phyloP scores from a whole-genome alignment of 164 flowering plant species.

The Nelumbo lutea region DNA sequence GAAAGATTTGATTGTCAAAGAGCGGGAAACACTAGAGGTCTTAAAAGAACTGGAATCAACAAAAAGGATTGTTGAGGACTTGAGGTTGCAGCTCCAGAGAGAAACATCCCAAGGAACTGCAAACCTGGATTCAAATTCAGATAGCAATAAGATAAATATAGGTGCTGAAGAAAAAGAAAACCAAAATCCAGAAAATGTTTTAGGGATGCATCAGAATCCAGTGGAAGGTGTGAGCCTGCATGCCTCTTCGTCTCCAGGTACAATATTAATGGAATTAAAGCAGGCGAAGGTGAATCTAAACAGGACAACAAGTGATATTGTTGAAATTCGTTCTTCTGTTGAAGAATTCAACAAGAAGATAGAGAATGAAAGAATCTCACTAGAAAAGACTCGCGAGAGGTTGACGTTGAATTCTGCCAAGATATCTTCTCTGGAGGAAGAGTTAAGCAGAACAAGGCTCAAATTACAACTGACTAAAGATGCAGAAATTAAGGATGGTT shows the following conservation, averaged over 20 bases:
- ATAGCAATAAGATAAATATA: conserved; percentile 7
- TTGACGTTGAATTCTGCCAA: conserved; percentile 51
- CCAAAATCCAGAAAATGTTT: conserved; percentile 21
- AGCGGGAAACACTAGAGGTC: conserved; percentile 77
- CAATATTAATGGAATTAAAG: conserved; percentile 65
- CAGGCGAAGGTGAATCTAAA: conserved; percentile 83
- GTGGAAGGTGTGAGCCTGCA: conserved; percentile 17
- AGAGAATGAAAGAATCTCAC: conserved; percentile 59
- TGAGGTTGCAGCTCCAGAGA: conserved; percentile 59
- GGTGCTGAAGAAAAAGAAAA: conserved; percentile 23
- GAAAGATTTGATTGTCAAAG: conserved; percentile 68
- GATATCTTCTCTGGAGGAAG: conserved; percentile 61
- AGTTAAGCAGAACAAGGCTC: conserved; percentile 47
- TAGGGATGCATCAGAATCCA: conserved; percentile 10
- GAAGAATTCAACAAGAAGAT: conserved; percentile 60
- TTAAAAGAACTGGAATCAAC: conserved; percentile 75
- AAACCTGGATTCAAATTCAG: conserved; percentile 14
- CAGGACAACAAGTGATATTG: conserved; percentile 65
- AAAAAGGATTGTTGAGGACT: conserved; percentile 55
- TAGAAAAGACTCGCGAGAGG: conserved; percentile 75
- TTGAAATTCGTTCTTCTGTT: conserved; percentile 69
- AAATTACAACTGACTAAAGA: conserved; percentile 45
- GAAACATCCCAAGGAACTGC: conserved; percentile 40
- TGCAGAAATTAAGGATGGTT: conserved; percentile 22
- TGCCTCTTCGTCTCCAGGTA: conserved; percentile 56